phyloP scores from a whole-genome alignment of 2,329 filamentous ascomycete genomes.

The Parastagonospora nodorum region DNA sequence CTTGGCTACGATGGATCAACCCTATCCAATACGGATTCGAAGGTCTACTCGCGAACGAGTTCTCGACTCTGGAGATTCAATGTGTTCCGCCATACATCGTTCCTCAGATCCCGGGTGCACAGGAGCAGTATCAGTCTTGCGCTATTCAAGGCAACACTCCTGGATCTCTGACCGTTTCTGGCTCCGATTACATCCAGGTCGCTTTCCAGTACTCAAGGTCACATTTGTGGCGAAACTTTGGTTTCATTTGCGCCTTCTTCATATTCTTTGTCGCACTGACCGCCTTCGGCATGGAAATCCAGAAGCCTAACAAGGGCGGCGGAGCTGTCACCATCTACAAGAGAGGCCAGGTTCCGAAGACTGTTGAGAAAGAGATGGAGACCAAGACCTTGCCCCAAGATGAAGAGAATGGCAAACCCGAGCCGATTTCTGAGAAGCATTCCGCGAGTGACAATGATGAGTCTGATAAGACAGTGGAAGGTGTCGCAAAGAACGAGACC shows the following conservation, averaged over 20 bases:
- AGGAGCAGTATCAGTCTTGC: conserved; percentile 62
- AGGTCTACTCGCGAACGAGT: conserved; percentile 72
- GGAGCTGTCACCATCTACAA: conserved; percentile 67
- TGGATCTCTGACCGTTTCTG: conserved; percentile 58
- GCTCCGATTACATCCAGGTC: conserved; percentile 60
- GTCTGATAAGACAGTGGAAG: conserved; percentile 44
- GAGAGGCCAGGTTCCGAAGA: conserved; percentile 65
- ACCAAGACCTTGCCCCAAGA: conserved; percentile 52
- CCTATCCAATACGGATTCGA: conserved; percentile 74
- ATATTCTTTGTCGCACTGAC: conserved; percentile 55
- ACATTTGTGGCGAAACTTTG: conserved; percentile 66
- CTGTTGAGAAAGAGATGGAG: conserved; percentile 62
- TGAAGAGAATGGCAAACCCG: conserved; percentile 57
- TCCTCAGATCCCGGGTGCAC: conserved; percentile 55
- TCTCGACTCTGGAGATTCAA: conserved; percentile 61
- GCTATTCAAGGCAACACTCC: conserved; percentile 62
- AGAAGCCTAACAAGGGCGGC: conserved; percentile 65
- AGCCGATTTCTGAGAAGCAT: conserved; percentile 31
- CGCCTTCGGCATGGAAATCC: conserved; percentile 51
- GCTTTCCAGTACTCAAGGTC: conserved; percentile 60
- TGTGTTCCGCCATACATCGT: conserved; percentile 63
- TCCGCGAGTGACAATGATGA: conserved; percentile 30
- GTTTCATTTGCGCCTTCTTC: conserved; percentile 58
- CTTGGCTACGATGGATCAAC: conserved; percentile 50
- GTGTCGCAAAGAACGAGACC: conserved; percentile 65